These are phyloP conservation scores for Saccharomycopsis hybrid DNA, from an alignment of 1,139 yeast genomes.

Conservation along the genomic window DNA sequence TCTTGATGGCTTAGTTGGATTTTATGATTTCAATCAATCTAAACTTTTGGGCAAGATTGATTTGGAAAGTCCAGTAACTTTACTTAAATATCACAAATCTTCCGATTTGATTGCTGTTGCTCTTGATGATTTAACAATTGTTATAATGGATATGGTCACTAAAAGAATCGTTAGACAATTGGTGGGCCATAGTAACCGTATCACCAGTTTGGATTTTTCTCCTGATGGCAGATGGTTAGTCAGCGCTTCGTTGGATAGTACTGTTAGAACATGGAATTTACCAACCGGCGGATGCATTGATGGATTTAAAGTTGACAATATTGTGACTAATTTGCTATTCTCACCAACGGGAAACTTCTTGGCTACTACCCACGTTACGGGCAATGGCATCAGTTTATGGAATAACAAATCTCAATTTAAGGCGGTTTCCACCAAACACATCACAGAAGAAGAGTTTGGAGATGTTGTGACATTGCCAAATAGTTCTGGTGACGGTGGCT, in stretches of 20 bases:
- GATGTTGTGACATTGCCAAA: slow-evolving; percentile 59
- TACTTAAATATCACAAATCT: slow-evolving; percentile 67
- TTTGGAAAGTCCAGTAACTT: slow-evolving; percentile 72
- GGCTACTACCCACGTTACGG: slow-evolving; percentile 89
- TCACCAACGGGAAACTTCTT: slow-evolving; percentile 87
- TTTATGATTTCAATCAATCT: slow-evolving; percentile 76
- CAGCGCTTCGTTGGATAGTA: slow-evolving; percentile 75
- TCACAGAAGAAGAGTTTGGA: slow-evolving; percentile 68
- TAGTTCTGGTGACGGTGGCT: slow-evolving; percentile 78
- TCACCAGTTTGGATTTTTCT: slow-evolving; percentile 83
- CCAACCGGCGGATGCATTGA: slow-evolving; percentile 98
- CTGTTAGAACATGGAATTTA: slow-evolving; percentile 94
- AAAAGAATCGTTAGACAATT: slow-evolving; percentile 79
- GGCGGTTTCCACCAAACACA: slow-evolving; percentile 61
- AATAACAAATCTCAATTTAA: slow-evolving; percentile 82
- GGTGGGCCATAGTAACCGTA: slow-evolving; percentile 85
- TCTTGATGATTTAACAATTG: slow-evolving; percentile 79
- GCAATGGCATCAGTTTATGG: slow-evolving; percentile 91
- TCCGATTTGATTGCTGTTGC: slow-evolving; percentile 84
- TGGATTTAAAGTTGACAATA: slow-evolving; percentile 71
- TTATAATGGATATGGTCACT: slow-evolving; percentile 76
- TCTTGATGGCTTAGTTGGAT: slow-evolving; percentile 82
- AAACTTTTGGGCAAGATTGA: slow-evolving; percentile 61
- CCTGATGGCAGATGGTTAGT: slow-evolving; percentile 97
- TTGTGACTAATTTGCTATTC: slow-evolving; percentile 73